Conservation (phyloP, 2,329 filamentous ascomycete species). For the Colletotrichum sp. region DNA sequence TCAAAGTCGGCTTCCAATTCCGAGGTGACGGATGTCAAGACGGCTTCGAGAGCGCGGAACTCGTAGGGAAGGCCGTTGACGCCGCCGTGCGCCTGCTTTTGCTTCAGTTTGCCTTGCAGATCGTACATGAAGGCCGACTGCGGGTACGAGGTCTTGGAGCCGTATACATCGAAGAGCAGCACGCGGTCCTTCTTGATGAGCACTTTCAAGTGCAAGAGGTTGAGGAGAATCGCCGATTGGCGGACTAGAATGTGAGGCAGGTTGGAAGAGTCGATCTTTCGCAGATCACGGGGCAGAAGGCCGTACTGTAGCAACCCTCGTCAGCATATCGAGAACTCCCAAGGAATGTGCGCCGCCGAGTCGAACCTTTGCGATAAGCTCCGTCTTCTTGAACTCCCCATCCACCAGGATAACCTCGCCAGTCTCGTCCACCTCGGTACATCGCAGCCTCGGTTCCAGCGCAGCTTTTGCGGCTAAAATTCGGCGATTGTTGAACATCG, state of each 20-base stretch:
- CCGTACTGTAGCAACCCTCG: conserved; percentile 70
- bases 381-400: conserved; percentile 96
- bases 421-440: conserved; percentile 92
- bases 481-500: conserved; percentile 73
- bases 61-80: conserved; percentile 84
- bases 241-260: conserved; percentile 95
- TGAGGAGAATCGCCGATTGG: conserved; percentile 91
- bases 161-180: conserved; percentile 94
- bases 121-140: conserved; percentile 99
- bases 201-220: conserved; percentile 93
- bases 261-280: conserved; percentile 96
- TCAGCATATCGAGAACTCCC: neutral
- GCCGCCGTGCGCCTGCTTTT: conserved; percentile 66
- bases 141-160: conserved; percentile 90
- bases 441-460: conserved; percentile 84
- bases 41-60: conserved; percentile 93
- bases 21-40: conserved; percentile 90
- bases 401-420: conserved; percentile 92
- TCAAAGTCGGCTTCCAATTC: conserved; percentile 95
- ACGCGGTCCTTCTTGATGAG: conserved; percentile 95
- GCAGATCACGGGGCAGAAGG: conserved; percentile 88
- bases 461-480: conserved; percentile 77
- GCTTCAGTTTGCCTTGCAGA: conserved; percentile 87
- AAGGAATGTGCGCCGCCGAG: neutral
- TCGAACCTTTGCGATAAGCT: conserved; percentile 88